A percentile compares a stretch with the other conserved stretches of the same genome.
Evolutionary conservation across 2,329 filamentous ascomycete genomes (phyloP).

Genomic region (Ophiostoma perfectum): DNA sequence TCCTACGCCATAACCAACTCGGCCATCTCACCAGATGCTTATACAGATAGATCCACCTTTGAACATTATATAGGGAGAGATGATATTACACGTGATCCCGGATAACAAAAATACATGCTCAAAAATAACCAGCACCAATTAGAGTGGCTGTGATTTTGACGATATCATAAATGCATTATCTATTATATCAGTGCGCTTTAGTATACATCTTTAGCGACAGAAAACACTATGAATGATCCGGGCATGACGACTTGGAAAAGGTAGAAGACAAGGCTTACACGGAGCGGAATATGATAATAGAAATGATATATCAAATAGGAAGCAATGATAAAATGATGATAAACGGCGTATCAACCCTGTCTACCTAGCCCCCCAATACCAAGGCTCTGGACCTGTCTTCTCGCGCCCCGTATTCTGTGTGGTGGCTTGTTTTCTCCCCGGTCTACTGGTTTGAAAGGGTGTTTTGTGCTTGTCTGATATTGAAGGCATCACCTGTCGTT

Average conservation of each 20-base stretch:
- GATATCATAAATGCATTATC: no score
- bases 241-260: no score
- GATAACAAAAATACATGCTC: background rate
- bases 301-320: background rate
- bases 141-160: no score
- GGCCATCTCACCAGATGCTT: constrained; percentile 28
- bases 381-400: background rate
- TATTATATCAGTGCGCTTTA: no score
- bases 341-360: background rate
- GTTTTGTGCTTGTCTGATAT: background rate
- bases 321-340: background rate
- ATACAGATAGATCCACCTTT: background rate
- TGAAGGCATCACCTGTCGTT: no score
- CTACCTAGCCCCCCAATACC: background rate
- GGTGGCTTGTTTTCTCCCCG: background rate
- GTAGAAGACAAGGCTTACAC: no score
- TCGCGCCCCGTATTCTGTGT: background rate
- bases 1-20: constrained; percentile 32
- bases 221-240: no score
- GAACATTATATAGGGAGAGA: background rate
- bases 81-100: background rate
- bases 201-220: no score
- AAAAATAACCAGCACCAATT: no score
- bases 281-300: no score
- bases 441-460: background rate